These are phyloP conservation scores for Corylus heterophylla DNA, from an alignment of 306 rosid genomes.

Conservation along the genomic window DNA sequence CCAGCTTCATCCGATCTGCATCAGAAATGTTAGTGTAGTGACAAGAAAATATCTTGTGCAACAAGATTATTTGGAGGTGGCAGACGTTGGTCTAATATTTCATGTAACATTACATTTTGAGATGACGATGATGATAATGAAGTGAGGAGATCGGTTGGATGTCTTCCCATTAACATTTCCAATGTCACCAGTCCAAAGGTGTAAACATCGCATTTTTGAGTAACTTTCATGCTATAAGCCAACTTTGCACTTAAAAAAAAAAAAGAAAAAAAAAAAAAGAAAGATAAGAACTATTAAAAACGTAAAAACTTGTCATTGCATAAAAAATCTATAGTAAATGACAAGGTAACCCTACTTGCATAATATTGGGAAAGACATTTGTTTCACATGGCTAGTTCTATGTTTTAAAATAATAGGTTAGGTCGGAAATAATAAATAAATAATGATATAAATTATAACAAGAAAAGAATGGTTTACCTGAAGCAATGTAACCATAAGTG, in stretches of 20 bases:
- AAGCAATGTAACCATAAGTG: conserved; percentile 19
- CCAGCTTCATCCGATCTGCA: too few species aligned
- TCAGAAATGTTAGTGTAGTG: background rate
- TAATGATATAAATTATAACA: background rate
- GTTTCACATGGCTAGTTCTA: too few species aligned
- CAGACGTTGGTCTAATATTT: background rate
- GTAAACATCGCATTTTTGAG: background rate
- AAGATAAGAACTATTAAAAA: too few species aligned
- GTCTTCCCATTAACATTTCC: background rate
- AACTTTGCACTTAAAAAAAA: background rate
- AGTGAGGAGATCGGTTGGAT: background rate
- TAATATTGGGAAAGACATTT: too few species aligned
- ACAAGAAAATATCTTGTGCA: background rate
- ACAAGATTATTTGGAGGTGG: background rate
- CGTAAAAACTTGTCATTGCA: too few species aligned
- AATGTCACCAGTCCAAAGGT: background rate
- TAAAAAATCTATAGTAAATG: too few species aligned
- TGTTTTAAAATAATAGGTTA: too few species aligned
- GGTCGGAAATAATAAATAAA: background rate
- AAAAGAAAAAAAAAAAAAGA: accelerated
- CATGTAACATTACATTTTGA: background rate
- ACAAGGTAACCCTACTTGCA: too few species aligned
- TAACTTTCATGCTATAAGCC: background rate
- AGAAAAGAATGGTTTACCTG: conserved; percentile 3
- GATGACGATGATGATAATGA: background rate